Conservation (phyloP, 2,329 filamentous ascomycete genomes). For the Scytalidium lignicola region DNA sequence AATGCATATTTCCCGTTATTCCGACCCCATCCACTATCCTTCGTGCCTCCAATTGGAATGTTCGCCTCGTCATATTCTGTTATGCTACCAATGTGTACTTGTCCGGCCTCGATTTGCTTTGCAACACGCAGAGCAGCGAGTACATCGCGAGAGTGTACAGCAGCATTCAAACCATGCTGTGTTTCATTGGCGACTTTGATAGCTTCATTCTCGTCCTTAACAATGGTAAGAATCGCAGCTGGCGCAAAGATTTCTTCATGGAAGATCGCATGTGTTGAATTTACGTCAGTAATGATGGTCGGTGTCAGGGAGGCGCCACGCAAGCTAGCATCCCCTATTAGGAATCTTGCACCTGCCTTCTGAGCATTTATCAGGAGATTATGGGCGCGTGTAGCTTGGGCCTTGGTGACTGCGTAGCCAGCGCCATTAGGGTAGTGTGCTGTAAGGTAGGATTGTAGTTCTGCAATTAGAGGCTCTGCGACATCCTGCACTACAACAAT, state of each 20-base stretch:
- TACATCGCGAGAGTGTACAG: conserved; percentile 58
- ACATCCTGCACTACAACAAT: not conserved
- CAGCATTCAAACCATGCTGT: conserved; percentile 59
- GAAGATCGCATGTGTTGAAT: conserved; percentile 62
- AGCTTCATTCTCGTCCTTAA: conserved; percentile 60
- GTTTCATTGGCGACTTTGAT: conserved; percentile 49
- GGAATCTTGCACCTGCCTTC: not conserved
- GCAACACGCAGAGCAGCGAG: conserved; percentile 51
- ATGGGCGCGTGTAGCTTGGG: not conserved
- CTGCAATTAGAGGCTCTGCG: not conserved
- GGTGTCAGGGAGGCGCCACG: conserved; percentile 31
- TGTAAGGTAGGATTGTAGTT: not conserved
- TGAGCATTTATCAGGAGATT: not conserved
- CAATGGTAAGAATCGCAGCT: conserved; percentile 61
- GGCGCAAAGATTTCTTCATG: conserved; percentile 68
- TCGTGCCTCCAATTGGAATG: not conserved
- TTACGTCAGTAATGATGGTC: conserved; percentile 63
- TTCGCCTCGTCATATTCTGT: not conserved
- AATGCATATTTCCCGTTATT: not conserved
- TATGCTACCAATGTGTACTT: not conserved
- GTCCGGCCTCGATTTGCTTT: conserved; percentile 39
- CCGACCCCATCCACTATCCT: not conserved
- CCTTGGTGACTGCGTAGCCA: not conserved
- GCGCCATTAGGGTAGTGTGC: not conserved
- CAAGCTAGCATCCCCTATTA: not conserved